Evolutionary conservation across 345 rosid genomes (phyloP).

Genomic region (Syzygium aromaticum): DNA sequence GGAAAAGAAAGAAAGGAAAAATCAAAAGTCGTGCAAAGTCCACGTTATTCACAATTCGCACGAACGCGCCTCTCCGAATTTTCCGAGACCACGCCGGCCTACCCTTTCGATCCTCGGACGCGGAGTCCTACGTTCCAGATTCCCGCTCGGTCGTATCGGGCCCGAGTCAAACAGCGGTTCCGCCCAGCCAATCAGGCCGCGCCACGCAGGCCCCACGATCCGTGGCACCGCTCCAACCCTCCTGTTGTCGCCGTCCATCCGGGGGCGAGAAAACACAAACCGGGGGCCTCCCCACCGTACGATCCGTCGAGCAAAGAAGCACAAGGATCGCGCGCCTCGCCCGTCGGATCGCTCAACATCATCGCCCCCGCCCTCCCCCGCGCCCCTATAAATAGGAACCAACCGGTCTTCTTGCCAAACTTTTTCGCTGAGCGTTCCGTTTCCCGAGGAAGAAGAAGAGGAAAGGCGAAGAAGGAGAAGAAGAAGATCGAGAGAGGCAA

Average conservation of each 20-base stretch:
- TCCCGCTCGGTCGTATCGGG: neutral
- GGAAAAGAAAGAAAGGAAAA: neutral
- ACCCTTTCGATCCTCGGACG: neutral
- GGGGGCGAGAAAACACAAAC: conserved; percentile 45
- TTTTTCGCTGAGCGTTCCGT: neutral
- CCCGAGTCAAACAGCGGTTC: neutral
- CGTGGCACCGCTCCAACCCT: conserved; percentile 9
- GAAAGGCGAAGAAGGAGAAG: neutral
- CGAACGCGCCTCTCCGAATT: no score
- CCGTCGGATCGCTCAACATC: conserved; percentile 23
- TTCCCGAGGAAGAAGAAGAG: no score
- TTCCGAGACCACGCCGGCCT: neutral
- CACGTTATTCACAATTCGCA: neutral
- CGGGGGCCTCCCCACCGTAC: conserved; percentile 22
- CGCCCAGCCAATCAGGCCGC: conserved; percentile 14
- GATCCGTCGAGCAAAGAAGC: conserved; percentile 31
- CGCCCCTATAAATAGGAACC: conserved; percentile 3
- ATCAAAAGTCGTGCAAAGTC: neutral
- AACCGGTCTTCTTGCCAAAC: rapidly evolving
- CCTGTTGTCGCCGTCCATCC: conserved; percentile 32
- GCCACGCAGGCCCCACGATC: conserved; percentile 19
- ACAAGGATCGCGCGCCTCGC: conserved; percentile 31
- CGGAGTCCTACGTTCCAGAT: neutral
- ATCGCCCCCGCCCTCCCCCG: neutral
- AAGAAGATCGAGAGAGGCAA: neutral